phyloP scores from a whole-genome alignment of 768 basidiomycete genomes.

The Chalciporus piperatus region DNA sequence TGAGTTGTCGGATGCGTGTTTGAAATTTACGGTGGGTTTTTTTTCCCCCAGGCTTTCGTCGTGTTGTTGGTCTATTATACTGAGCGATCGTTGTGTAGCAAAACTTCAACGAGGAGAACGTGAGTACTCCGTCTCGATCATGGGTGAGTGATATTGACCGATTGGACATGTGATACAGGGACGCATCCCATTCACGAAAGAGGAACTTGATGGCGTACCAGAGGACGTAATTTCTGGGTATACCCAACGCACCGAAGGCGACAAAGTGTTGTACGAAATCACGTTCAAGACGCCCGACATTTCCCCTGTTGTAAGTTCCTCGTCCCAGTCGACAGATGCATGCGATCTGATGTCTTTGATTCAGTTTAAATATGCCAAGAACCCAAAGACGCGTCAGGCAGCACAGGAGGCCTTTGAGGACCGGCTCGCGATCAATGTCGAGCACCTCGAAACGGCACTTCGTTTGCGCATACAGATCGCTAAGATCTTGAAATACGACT shows the following conservation, averaged over 20 bases:
- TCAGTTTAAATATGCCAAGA: constrained; percentile 78
- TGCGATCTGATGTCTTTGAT: background rate
- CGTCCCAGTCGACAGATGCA: too few species aligned
- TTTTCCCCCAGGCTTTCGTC: too few species aligned
- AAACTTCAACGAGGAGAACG: constrained; percentile 90
- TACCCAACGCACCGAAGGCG: constrained; percentile 57
- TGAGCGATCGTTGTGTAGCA: constrained; percentile 43
- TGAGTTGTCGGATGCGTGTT: constrained; percentile 67
- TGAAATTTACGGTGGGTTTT: constrained; percentile 71
- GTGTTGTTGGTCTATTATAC: background rate
- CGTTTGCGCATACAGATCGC: constrained; percentile 70
- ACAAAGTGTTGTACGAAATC: constrained; percentile 61
- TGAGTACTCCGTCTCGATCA: constrained; percentile 25
- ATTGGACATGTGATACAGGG: constrained; percentile 40
- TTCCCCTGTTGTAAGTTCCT: constrained; percentile 60
- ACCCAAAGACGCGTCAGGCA: constrained; percentile 61
- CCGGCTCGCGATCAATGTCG: constrained; percentile 67
- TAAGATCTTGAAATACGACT: constrained; percentile 64
- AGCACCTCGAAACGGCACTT: constrained; percentile 64
- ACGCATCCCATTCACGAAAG: constrained; percentile 34
- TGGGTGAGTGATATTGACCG: background rate
- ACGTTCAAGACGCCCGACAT: constrained; percentile 85
- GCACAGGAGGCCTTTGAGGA: constrained; percentile 69
- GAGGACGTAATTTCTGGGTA: constrained; percentile 78
- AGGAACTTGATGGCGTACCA: constrained; percentile 81